A percentile compares a stretch with the other conserved stretches of the same genome.
Evolutionary conservation across 2,329 filamentous ascomycete species (phyloP).

Genomic region (Hypomyces perniciosus): DNA sequence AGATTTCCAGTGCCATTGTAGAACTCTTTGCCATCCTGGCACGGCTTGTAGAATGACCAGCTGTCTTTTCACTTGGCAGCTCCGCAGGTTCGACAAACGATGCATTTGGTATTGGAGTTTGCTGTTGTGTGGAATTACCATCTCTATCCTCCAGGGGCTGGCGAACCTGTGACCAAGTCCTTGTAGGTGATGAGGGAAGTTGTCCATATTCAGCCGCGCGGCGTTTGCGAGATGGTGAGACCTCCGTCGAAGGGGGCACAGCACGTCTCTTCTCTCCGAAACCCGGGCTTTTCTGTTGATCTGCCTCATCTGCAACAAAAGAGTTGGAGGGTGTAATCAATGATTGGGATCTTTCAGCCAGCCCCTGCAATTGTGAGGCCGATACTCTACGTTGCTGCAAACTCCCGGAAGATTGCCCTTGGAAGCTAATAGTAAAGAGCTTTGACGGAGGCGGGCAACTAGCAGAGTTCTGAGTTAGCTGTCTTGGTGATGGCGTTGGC

Average conservation of each 20-base stretch:
- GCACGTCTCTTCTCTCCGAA: slow-evolving; percentile 10
- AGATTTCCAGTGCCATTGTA: neutral
- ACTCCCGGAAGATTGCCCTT: neutral
- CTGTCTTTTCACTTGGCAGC: neutral
- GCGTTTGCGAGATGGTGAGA: slow-evolving; percentile 17
- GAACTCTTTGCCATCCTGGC: neutral
- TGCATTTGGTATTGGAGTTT: neutral
- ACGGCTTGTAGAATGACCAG: neutral
- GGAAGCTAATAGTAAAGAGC: neutral
- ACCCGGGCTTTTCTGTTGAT: neutral
- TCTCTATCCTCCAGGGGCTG: slow-evolving; percentile 19
- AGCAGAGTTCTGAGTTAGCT: slow-evolving; percentile 20
- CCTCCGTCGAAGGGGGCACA: neutral
- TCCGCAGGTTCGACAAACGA: neutral
- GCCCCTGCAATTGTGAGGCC: neutral
- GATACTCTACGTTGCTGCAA: neutral
- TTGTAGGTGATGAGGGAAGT: neutral
- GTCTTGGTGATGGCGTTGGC: slow-evolving; percentile 29
- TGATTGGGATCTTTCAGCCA: neutral
- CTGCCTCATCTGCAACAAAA: slow-evolving; percentile 3
- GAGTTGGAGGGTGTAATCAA: neutral
- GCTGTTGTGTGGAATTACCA: slow-evolving; percentile 16
- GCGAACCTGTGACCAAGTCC: slow-evolving; percentile 10
- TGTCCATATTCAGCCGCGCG: neutral
- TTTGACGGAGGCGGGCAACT: slow-evolving; percentile 12